Evolutionary conservation across 208 protist species (phyloP).

Genomic region (Borovskyia barvae): DNA sequence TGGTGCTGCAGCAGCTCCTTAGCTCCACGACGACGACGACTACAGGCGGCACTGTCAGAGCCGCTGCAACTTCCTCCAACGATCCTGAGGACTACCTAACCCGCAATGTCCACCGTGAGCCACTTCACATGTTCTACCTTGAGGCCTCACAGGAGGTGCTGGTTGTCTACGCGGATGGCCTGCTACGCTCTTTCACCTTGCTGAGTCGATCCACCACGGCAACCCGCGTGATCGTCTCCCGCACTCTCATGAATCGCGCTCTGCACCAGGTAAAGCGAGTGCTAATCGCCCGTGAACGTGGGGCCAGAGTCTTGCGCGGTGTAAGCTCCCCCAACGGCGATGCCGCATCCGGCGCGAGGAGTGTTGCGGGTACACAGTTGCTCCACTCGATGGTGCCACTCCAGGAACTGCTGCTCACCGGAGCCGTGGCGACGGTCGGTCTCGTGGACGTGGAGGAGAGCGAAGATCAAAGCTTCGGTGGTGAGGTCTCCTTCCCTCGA

Average conservation of each 20-base stretch:
- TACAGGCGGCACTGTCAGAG: not conserved
- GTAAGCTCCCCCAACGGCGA: too few species aligned
- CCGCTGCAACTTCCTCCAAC: not conserved
- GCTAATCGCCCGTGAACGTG: too few species aligned
- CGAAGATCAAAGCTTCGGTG: not conserved
- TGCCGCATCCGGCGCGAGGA: too few species aligned
- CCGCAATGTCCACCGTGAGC: conserved; percentile 48
- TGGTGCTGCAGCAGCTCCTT: conserved; percentile 56
- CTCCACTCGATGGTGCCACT: not conserved
- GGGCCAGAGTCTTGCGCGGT: too few species aligned
- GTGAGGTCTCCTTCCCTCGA: not conserved
- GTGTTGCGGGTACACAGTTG: too few species aligned
- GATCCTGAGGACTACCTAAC: conserved; percentile 4
- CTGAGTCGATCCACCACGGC: conserved; percentile 50
- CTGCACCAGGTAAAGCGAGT: conserved; percentile 12
- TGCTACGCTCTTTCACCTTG: conserved; percentile 67
- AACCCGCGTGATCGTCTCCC: conserved; percentile 63
- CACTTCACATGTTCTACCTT: conserved; percentile 53
- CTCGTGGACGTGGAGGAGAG: not conserved
- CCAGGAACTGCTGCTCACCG: not conserved
- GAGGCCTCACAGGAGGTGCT: conserved; percentile 60
- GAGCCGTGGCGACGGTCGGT: not conserved
- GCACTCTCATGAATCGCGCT: conserved; percentile 49
- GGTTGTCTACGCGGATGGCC: conserved; percentile 69
- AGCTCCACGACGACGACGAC: not conserved